These are phyloP conservation scores for Dictyostelium citrinum DNA, from an alignment of 78 protist species.

Conservation along the genomic window DNA sequence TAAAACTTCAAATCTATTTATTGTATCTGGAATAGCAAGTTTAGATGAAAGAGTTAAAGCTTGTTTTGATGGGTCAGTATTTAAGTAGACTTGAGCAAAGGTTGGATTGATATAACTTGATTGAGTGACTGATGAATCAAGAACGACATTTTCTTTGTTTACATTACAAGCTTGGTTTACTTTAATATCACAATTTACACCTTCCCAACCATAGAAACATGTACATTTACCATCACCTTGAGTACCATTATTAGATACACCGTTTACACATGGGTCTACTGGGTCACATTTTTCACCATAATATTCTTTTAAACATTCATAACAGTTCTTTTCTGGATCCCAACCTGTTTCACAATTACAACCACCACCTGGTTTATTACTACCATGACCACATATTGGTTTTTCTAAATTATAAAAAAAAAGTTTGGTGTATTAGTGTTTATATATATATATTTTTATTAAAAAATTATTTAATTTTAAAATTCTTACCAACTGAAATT, in stretches of 20 bases:
- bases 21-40: neutral
- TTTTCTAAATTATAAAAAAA: neutral
- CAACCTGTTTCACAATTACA: slow-evolving; percentile 11
- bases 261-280: slow-evolving; percentile 18
- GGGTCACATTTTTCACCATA: slow-evolving; percentile 29
- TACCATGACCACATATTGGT: slow-evolving; percentile 64
- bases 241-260: slow-evolving; percentile 26
- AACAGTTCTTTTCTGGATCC: slow-evolving; percentile 38
- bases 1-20: neutral
- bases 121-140: neutral
- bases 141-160: neutral
- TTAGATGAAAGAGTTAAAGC: neutral
- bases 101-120: slow-evolving; percentile 2
- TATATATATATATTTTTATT: too few species aligned
- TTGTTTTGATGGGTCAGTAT: neutral
- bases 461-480: too few species aligned
- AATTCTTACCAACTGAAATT: slow-evolving; percentile 6
- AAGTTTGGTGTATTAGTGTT: neutral
- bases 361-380: neutral
- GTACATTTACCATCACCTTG: slow-evolving; percentile 52
- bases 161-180: neutral
- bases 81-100: neutral
- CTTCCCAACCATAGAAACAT: slow-evolving; percentile 53
- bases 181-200: neutral
- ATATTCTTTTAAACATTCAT: slow-evolving; percentile 2